A percentile compares a stretch with the other conserved stretches of the same genome.
Evolutionary conservation across 768 basidiomycete species (phyloP).

Genomic region (Suillus fuscotomentosus): DNA sequence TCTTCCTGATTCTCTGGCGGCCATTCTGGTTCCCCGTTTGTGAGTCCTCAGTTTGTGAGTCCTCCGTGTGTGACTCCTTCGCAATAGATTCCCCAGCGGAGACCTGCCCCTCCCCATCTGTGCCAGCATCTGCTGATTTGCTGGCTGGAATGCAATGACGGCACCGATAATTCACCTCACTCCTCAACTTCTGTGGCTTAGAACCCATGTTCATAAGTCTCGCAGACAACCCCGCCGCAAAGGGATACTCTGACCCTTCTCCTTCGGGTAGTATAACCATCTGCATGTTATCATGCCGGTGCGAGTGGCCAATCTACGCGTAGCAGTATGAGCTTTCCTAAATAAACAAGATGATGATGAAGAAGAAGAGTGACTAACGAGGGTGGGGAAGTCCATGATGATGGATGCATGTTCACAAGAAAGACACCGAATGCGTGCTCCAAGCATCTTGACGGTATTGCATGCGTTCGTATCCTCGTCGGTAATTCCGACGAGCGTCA

Average conservation of each 20-base stretch:
- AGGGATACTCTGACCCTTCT: slow-evolving; percentile 1
- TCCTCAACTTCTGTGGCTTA: slow-evolving; percentile 29
- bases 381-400: slow-evolving; percentile 43
- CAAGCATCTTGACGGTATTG: slow-evolving; percentile 21
- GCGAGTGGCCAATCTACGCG: slow-evolving; percentile 59
- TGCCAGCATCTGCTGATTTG: neutral
- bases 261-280: slow-evolving; percentile 32
- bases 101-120: neutral
- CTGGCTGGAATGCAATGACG: slow-evolving; percentile 42
- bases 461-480: slow-evolving; percentile 29
- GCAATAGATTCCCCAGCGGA: neutral
- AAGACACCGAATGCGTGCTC: slow-evolving; percentile 40
- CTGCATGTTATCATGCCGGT: slow-evolving; percentile 57
- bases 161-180: slow-evolving; percentile 47
- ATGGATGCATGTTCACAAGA: slow-evolving; percentile 47
- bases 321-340: neutral
- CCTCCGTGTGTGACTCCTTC: neutral
- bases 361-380: slow-evolving; percentile 38
- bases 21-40: slow-evolving; percentile 4
- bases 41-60: neutral
- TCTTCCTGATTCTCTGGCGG: slow-evolving; percentile 8
- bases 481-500: slow-evolving; percentile 30
- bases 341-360: neutral
- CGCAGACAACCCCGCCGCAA: slow-evolving; percentile 25
- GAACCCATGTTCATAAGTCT: slow-evolving; percentile 17